Evolutionary conservation across 805 yeast genomes (phyloP).

Genomic region (Wickerhamomyces kurtzmanii): DNA sequence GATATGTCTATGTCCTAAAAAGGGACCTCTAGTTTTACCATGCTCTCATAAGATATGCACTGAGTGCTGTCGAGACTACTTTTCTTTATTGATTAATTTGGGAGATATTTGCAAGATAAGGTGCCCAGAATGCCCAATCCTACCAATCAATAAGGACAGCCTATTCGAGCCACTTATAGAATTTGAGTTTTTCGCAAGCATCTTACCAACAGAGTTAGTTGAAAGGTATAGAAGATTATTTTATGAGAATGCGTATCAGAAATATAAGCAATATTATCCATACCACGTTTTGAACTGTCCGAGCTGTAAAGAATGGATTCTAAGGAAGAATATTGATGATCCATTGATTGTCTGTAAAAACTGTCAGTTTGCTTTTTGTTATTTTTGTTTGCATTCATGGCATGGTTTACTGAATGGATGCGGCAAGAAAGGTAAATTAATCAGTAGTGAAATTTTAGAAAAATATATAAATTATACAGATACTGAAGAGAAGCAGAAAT

Average conservation of each 20-base stretch:
- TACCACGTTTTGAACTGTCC: slow-evolving; percentile 42
- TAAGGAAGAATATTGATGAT: slow-evolving; percentile 35
- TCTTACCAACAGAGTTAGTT: slow-evolving; percentile 20
- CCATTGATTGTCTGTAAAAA: slow-evolving; percentile 35
- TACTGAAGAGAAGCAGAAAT: slow-evolving; percentile 21
- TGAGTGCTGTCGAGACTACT: slow-evolving; percentile 33
- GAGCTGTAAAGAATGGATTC: slow-evolving; percentile 36
- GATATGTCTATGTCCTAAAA: slow-evolving; percentile 42
- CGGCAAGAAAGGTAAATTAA: slow-evolving; percentile 21
- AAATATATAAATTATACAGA: slow-evolving; percentile 23
- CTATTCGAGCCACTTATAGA: slow-evolving; percentile 33
- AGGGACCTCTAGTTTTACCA: slow-evolving; percentile 29
- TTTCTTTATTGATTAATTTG: slow-evolving; percentile 26
- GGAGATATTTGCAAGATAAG: slow-evolving; percentile 44
- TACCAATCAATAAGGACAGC: slow-evolving; percentile 10
- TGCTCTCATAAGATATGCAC: slow-evolving; percentile 44
- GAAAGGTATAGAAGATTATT: slow-evolving; percentile 29
- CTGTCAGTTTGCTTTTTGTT: slow-evolving; percentile 47
- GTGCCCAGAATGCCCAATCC: slow-evolving; percentile 42
- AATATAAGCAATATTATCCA: slow-evolving; percentile 34
- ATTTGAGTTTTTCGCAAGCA: slow-evolving; percentile 19
- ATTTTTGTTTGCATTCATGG: slow-evolving; percentile 48
- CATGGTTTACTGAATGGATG: slow-evolving; percentile 46
- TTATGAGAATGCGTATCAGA: slow-evolving; percentile 28
- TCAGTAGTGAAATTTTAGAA: slow-evolving; percentile 21